Conservation (phyloP, 75 land plant genomes). For the Chamaecyparis obtusa region DNA sequence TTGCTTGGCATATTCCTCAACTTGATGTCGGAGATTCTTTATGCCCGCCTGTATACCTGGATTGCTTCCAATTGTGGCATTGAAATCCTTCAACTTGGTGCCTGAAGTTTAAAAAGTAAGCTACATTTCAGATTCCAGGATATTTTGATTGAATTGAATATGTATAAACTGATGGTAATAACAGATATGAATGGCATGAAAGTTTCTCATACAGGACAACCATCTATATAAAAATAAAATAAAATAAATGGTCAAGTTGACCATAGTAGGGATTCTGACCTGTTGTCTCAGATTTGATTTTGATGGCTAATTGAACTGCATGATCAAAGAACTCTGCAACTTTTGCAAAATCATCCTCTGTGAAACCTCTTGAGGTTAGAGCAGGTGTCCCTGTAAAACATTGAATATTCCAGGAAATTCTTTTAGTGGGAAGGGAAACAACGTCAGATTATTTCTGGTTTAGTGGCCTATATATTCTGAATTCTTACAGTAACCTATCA, state of each 20-base stretch:
- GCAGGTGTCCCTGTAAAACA: slow-evolving; percentile 84
- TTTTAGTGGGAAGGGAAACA: background rate
- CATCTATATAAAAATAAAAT: background rate
- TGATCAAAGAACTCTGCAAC: slow-evolving; percentile 92
- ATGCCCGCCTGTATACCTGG: slow-evolving; percentile 62
- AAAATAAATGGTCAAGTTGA: background rate
- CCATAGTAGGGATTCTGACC: slow-evolving; percentile 25
- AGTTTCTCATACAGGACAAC: background rate
- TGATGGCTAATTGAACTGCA: slow-evolving; percentile 75
- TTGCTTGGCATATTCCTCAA: slow-evolving; percentile 91
- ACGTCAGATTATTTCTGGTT: background rate
- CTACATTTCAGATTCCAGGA: background rate
- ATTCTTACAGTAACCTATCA: background rate
- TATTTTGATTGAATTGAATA: background rate
- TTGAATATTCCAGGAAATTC: background rate
- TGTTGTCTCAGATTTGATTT: slow-evolving; percentile 66
- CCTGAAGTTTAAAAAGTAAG: slow-evolving; percentile 32
- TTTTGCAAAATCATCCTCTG: slow-evolving; percentile 88
- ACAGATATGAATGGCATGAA: background rate
- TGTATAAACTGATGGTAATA: background rate
- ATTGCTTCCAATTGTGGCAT: slow-evolving; percentile 62
- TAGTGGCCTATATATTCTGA: background rate
- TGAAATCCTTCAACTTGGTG: slow-evolving; percentile 89
- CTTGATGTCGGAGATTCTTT: slow-evolving; percentile 61
- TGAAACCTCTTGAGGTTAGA: slow-evolving; percentile 90